phyloP scores from a whole-genome alignment of 2,329 filamentous ascomycete genomes.

The Colletotrichum liaoningense region DNA sequence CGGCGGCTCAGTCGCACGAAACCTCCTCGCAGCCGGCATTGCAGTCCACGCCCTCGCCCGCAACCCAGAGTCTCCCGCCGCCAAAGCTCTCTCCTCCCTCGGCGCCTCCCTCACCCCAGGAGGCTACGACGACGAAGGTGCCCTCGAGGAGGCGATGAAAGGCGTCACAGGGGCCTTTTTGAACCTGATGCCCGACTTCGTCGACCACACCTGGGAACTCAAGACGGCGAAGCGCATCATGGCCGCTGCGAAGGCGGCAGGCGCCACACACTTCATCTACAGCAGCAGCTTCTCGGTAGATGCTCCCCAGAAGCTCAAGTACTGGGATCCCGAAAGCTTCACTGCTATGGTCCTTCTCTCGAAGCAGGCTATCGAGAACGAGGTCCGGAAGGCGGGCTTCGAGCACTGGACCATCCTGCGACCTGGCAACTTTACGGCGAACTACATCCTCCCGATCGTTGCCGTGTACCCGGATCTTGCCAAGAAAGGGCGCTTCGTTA shows the following conservation, averaged over 20 bases:
- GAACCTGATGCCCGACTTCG: conserved; percentile 46
- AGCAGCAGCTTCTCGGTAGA: conserved; percentile 47
- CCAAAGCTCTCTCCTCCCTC: conserved; percentile 42
- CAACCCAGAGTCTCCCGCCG: conserved; percentile 42
- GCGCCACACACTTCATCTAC: conserved; percentile 51
- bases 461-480: conserved; percentile 52
- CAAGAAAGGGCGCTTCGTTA: conserved; percentile 50
- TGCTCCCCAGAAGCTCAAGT: conserved; percentile 42
- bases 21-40: conserved; percentile 45
- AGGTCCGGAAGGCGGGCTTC: conserved; percentile 50
- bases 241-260: conserved; percentile 49
- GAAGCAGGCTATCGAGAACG: conserved; percentile 56
- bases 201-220: conserved; percentile 44
- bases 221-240: conserved; percentile 46
- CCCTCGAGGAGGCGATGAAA: conserved; percentile 43
- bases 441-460: conserved; percentile 57
- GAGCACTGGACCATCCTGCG: conserved; percentile 60
- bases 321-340: conserved; percentile 43
- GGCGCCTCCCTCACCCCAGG: conserved; percentile 49
- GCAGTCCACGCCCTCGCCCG: conserved; percentile 48
- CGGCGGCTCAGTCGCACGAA: conserved; percentile 48
- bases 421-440: conserved; percentile 63
- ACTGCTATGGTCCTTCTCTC: conserved; percentile 45
- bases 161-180: conserved; percentile 48
- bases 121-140: conserved; percentile 46